These are phyloP conservation scores for Dichomitus squalens DNA, from an alignment of 1,284 basidiomycete genomes.

Conservation along the genomic window DNA sequence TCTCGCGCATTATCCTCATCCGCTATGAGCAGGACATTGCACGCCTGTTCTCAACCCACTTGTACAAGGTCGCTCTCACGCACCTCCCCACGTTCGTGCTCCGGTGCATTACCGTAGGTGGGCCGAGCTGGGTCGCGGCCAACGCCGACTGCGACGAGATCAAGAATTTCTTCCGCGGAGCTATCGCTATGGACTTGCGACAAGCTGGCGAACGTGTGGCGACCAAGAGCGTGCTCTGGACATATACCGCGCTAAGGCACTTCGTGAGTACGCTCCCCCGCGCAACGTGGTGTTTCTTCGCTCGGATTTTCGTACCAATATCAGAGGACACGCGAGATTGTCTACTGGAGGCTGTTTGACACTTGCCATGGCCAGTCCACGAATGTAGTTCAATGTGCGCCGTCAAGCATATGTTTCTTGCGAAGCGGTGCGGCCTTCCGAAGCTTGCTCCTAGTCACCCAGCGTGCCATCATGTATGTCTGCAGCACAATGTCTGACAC, in stretches of 20 bases:
- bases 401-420: too few relatives aligned
- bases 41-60: constrained; percentile 66
- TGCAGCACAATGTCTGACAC: too few relatives aligned
- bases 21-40: constrained; percentile 73
- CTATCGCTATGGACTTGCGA: constrained; percentile 70
- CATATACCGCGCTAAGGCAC: constrained; percentile 70
- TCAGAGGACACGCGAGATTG: too few relatives aligned
- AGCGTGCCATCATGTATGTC: too few relatives aligned
- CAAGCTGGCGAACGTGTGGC: constrained; percentile 74
- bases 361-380: too few relatives aligned
- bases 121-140: constrained; percentile 65
- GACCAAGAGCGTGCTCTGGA: constrained; percentile 76
- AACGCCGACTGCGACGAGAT: constrained; percentile 68
- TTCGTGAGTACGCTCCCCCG: constrained; percentile 45
- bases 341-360: too few relatives aligned
- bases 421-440: too few relatives aligned
- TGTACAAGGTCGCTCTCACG: constrained; percentile 61
- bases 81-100: constrained; percentile 67
- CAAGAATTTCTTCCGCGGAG: constrained; percentile 69
- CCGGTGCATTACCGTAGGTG: constrained; percentile 58
- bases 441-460: too few relatives aligned
- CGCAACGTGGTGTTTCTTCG: too few relatives aligned
- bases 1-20: constrained; percentile 61
- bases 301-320: too few relatives aligned
- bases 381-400: too few relatives aligned